Evolutionary conservation across 1,284 basidiomycete genomes (phyloP), one percentile per base, ranked within the genome.

Genomic region (Apiotrichum gracile): DNA sequence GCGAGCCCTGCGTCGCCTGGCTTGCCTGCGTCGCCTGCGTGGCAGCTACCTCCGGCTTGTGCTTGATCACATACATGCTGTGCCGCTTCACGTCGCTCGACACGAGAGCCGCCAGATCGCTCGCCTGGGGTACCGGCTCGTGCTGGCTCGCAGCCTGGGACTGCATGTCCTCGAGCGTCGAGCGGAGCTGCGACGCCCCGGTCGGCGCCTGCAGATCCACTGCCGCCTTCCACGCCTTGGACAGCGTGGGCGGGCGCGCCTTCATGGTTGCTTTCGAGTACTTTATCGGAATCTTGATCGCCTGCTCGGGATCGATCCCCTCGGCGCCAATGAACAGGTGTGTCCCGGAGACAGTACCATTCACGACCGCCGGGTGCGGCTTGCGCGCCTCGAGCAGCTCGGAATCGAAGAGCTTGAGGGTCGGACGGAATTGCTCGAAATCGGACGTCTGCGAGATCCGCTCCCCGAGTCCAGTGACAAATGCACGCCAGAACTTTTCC

Each of bases 181-280:
- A 37, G 19, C 46, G 26, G 12, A 45, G 33, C 35, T 34, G 48
- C 6, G 39, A 40, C 19, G 26, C 26, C 39, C 43, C 29, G 8
- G 31, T 38, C 35, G 43, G 34, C 21, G 43, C 56, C 52, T 70
- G 69, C 25, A 69, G 55, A 29, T 71, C 65, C 58, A 68, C 66
- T 1, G 67, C 70, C 0, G 70, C 64, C 59, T 81, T 75, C 47
- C 80, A 82, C 65, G 88, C 89, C 67, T 87, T 88, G 73, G 88
- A 90, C 81, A 87, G 85, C n/a, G 83, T 75, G 54, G 88, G 86
- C 0, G 90, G 85, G 19, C 83, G 78, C 2, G 82, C 81, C 29
- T 84, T 68, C 26, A 86, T 83, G 0, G 91, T 93, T 57, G 85
- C 87, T 75, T 97, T 97, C 65, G 84, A 86, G 35, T 85, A 81